Percentiles rank a stretch among this genome's conserved stretches.
phyloP scores from a whole-genome alignment of 2,329 filamentous ascomycete species.

The Dothiorella sarmentorum region DNA sequence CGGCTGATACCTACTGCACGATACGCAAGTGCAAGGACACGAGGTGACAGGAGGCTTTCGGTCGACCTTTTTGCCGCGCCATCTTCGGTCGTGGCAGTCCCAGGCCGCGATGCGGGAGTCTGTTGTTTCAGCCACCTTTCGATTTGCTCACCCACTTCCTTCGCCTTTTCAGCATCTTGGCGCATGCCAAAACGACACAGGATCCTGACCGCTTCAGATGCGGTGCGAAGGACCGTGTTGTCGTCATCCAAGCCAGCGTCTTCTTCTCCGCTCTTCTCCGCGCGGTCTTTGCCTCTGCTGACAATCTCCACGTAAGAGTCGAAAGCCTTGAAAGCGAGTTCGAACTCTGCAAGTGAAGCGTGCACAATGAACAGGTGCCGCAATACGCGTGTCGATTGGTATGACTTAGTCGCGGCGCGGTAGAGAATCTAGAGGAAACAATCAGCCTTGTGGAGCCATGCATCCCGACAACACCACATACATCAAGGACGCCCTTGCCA shows the following conservation, averaged over 20 bases:
- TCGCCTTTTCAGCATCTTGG: constrained; percentile 74
- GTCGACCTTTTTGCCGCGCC: constrained; percentile 29
- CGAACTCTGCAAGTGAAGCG: constrained; percentile 82
- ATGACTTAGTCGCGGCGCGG: constrained; percentile 85
- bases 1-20: constrained; percentile 81
- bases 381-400: constrained; percentile 87
- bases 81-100: constrained; percentile 24
- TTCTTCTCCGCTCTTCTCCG: constrained; percentile 67
- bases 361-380: constrained; percentile 86
- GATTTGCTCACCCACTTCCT: constrained; percentile 65
- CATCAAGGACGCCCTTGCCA: constrained; percentile 72
- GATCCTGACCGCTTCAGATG: constrained; percentile 74
- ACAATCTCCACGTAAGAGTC: constrained; percentile 90
- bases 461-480: constrained; percentile 29
- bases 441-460: constrained; percentile 9
- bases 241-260: constrained; percentile 76
- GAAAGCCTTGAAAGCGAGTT: constrained; percentile 84
- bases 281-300: constrained; percentile 76
- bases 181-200: constrained; percentile 77
- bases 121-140: constrained; percentile 70
- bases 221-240: constrained; percentile 69
- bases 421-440: constrained; percentile 66
- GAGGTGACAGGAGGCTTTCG: constrained; percentile 50
- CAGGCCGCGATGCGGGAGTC: constrained; percentile 27
- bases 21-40: constrained; percentile 64